Conservation (phyloP, 2,329 filamentous ascomycete species). For the Rachicladosporium sp. region DNA sequence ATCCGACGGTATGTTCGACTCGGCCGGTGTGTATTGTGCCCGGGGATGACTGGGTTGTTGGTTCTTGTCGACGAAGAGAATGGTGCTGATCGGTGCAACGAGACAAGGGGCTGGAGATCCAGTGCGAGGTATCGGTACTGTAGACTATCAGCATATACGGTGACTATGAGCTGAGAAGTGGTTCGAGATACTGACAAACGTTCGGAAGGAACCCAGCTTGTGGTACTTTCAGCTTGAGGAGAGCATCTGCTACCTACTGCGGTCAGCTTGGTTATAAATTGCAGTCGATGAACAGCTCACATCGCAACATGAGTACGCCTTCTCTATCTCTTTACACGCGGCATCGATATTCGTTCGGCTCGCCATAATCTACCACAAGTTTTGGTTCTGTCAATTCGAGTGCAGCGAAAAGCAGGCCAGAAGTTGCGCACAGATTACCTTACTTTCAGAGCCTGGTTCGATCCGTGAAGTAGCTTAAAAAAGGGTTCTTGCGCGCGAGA, state of each 20-base stretch:
- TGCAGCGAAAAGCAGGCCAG: no score
- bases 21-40: constrained; percentile 4
- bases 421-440: no score
- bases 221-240: constrained; percentile 55
- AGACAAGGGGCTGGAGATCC: constrained; percentile 1
- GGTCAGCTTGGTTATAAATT: neutral
- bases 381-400: no score
- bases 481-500: no score
- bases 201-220: constrained; percentile 57
- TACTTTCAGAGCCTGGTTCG: no score
- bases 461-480: no score
- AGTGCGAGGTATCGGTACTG: constrained; percentile 1
- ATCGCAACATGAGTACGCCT: constrained; percentile 21
- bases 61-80: constrained; percentile 50
- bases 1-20: constrained; percentile 43
- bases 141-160: neutral
- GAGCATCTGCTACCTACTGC: constrained; percentile 54
- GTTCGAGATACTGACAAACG: constrained; percentile 32
- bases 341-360: neutral
- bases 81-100: constrained; percentile 47
- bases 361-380: no score
- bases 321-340: constrained; percentile 8
- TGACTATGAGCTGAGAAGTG: constrained; percentile 1
- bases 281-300: no score
- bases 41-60: constrained; percentile 20